phyloP scores from a whole-genome alignment of 31 red algal species.

The Odonthalia washingtoniensis region DNA sequence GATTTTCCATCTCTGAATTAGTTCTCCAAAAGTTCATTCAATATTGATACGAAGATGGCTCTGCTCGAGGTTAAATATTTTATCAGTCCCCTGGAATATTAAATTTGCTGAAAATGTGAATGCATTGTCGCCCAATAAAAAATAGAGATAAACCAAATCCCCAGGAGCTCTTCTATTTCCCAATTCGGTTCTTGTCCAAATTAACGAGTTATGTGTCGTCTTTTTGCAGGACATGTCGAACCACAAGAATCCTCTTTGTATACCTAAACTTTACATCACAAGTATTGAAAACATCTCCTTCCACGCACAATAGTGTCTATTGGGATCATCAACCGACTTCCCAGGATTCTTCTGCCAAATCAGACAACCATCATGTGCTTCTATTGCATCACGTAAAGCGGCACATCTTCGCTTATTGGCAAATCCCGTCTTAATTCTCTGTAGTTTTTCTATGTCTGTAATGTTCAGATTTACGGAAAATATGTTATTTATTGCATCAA shows the following conservation, averaged over 20 bases:
- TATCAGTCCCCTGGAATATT: neutral
- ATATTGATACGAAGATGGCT: neutral
- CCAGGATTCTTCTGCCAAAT: neutral
- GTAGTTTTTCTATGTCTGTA: neutral
- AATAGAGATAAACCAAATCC: neutral
- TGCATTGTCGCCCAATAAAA: neutral
- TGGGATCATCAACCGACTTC: neutral
- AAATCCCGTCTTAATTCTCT: neutral
- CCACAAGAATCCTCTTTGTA: neutral
- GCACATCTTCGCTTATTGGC: neutral
- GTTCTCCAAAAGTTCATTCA: neutral
- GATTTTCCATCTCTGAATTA: neutral
- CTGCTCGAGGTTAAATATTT: neutral
- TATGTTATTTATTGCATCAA: neutral
- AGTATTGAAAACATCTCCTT: neutral
- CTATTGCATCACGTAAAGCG: neutral
- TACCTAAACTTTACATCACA: neutral
- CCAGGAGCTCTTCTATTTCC: neutral
- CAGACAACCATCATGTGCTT: neutral
- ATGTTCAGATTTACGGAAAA: neutral
- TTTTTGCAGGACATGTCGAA: neutral
- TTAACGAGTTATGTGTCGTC: neutral
- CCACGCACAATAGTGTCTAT: no score
- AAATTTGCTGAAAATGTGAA: neutral
- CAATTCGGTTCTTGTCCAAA: neutral